These are phyloP conservation scores for Besnoitia besnoiti DNA, from an alignment of 169 alveolate genomes.

Conservation along the genomic window DNA sequence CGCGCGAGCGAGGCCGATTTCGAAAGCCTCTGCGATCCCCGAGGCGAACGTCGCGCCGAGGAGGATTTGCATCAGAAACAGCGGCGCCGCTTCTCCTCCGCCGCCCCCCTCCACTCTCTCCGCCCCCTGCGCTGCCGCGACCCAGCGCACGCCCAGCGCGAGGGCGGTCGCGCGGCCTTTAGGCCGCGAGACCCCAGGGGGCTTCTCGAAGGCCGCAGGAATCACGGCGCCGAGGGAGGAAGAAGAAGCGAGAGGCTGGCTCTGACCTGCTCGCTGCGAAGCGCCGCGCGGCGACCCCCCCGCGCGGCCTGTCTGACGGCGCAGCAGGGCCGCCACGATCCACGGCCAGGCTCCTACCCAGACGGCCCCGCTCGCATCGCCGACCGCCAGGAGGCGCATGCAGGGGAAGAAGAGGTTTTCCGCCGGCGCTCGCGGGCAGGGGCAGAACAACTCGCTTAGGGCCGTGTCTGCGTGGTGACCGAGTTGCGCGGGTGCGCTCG, in stretches of 20 bases:
- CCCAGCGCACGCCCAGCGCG: not conserved
- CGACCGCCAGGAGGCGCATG: conserved; percentile 48
- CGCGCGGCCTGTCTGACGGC: not conserved
- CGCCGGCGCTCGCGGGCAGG: not conserved
- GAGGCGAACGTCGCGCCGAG: conserved; percentile 7
- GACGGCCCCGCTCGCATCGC: conserved; percentile 53
- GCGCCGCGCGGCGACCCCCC: too few species aligned
- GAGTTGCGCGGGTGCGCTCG: not conserved
- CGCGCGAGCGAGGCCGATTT: not conserved
- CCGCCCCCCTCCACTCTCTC: not conserved
- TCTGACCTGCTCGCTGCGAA: too few species aligned
- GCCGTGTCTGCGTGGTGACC: not conserved
- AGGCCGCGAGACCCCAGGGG: not conserved
- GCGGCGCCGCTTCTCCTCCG: not conserved
- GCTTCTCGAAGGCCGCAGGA: too few species aligned
- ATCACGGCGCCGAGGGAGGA: too few species aligned
- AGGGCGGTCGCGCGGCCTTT: not conserved
- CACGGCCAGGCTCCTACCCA: conserved; percentile 58
- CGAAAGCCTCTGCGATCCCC: conserved; percentile 1
- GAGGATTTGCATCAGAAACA: conserved; percentile 6
- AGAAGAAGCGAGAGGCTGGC: too few species aligned
- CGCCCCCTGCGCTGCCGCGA: not conserved
- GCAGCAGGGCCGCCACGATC: conserved; percentile 12
- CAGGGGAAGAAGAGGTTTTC: not conserved
- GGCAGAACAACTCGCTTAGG: not conserved